Evolutionary conservation across 2,329 filamentous ascomycete genomes (phyloP), one percentile per base, ranked within the genome.

Genomic region (Diaporthe sp.): DNA sequence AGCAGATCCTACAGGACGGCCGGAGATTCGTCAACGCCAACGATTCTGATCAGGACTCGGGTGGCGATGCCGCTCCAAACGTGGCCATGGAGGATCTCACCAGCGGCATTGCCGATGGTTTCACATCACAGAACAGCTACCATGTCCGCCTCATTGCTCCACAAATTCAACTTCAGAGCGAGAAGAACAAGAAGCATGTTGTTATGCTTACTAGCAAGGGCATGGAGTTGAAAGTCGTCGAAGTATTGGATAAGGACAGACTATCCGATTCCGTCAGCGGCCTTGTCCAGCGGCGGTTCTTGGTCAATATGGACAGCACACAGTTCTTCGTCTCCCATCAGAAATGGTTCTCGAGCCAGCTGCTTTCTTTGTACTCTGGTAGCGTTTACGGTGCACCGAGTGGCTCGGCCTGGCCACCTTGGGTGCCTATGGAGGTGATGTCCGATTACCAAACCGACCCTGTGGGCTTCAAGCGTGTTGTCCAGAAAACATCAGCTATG

Each of bases 371-470:
- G 88, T 98, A 99, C 82, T 96, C 96, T 30, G 96, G 95, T 70
- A 98, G 96, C 83, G 93, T 92, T 75, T 99, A 99, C 80, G 97
- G 97, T 50, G 93, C 95, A 39, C 92, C 94, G 53, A 89, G 90
- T 47, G 95, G 95, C 13, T 94, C 95, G 4, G 92, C 94, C 22
- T 99, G 97, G 97, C 97, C 97, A 15, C 97, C 97, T 0, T 99
- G 97, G 97, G 94, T 98, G 61, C 97, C 97, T 0, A 93, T 99
- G 86, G 97, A 99, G 84, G 94, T 98, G 79, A 98, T 99, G 93
- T 98, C 98, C 80, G 96, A 98, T 83, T 99, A 98, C 83, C 88
- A 96, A 77, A 90, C 94, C 8, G 96, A 97, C 82, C 96, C 97
- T 0, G 98, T 98, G 80, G 97, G 97, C n/a, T 99, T 99, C 87